Evolutionary conservation across 306 rosid genomes (phyloP).

Genomic region (Cucurbita moschata): DNA sequence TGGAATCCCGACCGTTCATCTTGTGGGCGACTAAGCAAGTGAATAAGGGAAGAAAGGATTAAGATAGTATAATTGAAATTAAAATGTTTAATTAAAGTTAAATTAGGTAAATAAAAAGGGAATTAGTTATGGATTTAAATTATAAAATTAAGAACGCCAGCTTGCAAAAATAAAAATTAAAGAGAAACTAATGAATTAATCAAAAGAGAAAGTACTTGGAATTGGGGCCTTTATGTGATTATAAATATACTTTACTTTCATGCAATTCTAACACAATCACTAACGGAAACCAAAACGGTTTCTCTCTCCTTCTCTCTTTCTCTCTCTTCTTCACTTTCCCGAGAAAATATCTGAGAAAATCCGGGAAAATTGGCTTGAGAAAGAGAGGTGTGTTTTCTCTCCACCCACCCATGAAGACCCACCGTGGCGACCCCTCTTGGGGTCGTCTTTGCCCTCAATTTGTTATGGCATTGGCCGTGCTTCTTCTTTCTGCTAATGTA

Average conservation of each 20-base stretch:
- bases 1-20: too few species aligned
- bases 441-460: too few species aligned
- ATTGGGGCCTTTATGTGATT: neutral
- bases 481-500: too few species aligned
- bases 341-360: neutral
- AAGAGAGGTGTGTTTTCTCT: conserved; percentile 1
- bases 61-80: neutral
- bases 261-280: neutral
- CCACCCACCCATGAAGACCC: conserved; percentile 18
- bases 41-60: neutral
- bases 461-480: too few species aligned
- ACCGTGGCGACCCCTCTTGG: too few species aligned
- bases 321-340: neutral
- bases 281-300: neutral
- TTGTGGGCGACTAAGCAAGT: neutral
- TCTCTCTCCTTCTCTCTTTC: neutral
- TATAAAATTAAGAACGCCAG: conserved; percentile 5
- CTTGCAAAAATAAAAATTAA: neutral
- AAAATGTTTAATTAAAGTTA: neutral
- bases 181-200: conserved; percentile 4
- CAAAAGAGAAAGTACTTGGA: neutral
- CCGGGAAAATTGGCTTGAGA: conserved; percentile 19
- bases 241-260: neutral
- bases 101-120: neutral
- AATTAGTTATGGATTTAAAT: neutral